Base-by-base conservation (phyloP, 495 filamentous ascomycete species). In the Margaritispora aquatica region DNA sequence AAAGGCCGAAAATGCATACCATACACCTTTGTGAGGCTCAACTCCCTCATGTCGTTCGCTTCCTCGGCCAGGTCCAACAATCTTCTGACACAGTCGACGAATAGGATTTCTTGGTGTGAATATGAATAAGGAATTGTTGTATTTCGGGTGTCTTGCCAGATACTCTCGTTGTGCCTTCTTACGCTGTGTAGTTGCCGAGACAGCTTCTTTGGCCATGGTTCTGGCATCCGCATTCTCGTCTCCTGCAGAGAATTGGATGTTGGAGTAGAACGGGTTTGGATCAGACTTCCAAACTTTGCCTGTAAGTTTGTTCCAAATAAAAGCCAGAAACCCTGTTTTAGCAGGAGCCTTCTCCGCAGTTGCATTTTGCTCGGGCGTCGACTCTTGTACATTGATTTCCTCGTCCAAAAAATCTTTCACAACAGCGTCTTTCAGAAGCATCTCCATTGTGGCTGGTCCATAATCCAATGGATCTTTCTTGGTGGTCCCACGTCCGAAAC, bases 401-500 rank as follows among this genome's bases (percentile, higher is more conserved):
- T 97, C 91, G 66, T 96, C 89, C 15, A 99, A 84, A 63, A 97
- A 99, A 62, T 97, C 94, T 60, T 83, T 84, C 26, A 97, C 91
- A 26, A 97, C 89, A 10, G 89, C 92, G 73, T 96, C 94, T 64
- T 97, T 97, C 55, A 97, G 74, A 26, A 99, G 79, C 92, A 96
- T 93, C 65, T 96, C 95, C 69, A 93, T 85, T 38, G 90, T 88
- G 1, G 89, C 90, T 2, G 88, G 85, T 13, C 90, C 89, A 72
- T 92, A 90, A 65, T 96, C 92, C 11, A 96, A 72, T 1, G 93
- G 91, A 67, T 96, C 92, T 68, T 85, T 86, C 36, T 81, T 83
- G 41, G 80, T 80, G 46, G 74, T 75, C 15, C 79, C 78, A 57
- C 84, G 81, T 0, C 92, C 88, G 46, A 96, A 75, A 46, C 85